These are phyloP conservation scores for Saccharomycopsis hybrid DNA, from an alignment of 1,139 yeast genomes.

Conservation along the genomic window DNA sequence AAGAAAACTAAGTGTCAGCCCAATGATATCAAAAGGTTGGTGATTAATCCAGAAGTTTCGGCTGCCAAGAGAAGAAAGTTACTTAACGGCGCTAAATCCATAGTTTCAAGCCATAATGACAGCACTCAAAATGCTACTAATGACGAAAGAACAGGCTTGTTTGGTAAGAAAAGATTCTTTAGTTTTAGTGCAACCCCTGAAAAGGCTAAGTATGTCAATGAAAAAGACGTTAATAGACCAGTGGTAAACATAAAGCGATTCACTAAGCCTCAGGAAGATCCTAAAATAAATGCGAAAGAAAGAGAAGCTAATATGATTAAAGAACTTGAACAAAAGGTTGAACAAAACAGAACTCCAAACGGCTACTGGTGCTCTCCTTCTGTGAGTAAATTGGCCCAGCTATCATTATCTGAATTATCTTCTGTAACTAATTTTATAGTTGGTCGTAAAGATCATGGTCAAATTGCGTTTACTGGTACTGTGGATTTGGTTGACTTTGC, in stretches of 20 bases:
- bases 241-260: background rate
- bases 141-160: background rate
- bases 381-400: slow-evolving; percentile 42
- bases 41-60: slow-evolving; percentile 20
- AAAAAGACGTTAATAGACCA: slow-evolving; percentile 1
- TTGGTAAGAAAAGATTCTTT: slow-evolving; percentile 11
- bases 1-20: no score
- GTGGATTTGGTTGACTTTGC: slow-evolving; percentile 61
- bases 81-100: slow-evolving; percentile 3
- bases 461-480: slow-evolving; percentile 61
- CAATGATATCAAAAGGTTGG: slow-evolving; percentile 15
- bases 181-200: slow-evolving; percentile 2
- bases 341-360: slow-evolving; percentile 24
- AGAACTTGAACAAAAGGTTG: slow-evolving; percentile 7
- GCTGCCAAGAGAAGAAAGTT: slow-evolving; percentile 21
- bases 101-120: background rate
- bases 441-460: slow-evolving; percentile 74
- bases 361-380: slow-evolving; percentile 85
- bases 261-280: background rate
- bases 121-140: background rate
- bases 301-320: background rate
- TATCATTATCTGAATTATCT: slow-evolving; percentile 46
- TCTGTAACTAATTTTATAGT: slow-evolving; percentile 62
- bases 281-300: slow-evolving; percentile 1
- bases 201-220: background rate